A percentile compares a stretch with the other conserved stretches of the same genome.
Conservation (phyloP, 177 flowering plant genomes). For the Telopea speciosissima region DNA sequence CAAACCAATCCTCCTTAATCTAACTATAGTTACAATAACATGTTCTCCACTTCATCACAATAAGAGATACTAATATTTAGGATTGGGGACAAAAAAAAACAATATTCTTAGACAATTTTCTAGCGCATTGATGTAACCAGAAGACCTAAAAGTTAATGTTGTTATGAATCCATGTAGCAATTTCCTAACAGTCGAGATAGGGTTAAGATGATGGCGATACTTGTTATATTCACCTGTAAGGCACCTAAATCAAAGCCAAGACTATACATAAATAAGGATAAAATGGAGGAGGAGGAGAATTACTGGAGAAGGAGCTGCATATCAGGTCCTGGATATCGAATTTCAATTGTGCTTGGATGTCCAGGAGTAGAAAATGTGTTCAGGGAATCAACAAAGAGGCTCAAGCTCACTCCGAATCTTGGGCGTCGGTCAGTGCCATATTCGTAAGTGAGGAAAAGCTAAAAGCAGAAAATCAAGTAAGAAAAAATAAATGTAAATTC, state of each 20-base stretch:
- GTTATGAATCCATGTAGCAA: too few species aligned
- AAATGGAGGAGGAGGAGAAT: not conserved
- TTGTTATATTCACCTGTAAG: too few species aligned
- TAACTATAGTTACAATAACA: too few species aligned
- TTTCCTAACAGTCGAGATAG: too few species aligned
- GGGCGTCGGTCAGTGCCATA: slow-evolving; percentile 72
- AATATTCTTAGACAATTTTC: too few species aligned
- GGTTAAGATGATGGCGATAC: too few species aligned
- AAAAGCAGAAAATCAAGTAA: slow-evolving; percentile 12
- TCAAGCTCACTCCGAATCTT: slow-evolving; percentile 79
- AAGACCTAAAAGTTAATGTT: too few species aligned
- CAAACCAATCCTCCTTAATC: too few species aligned
- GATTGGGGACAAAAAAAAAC: too few species aligned
- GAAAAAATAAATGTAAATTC: not conserved
- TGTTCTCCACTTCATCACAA: too few species aligned
- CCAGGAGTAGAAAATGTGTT: slow-evolving; percentile 78
- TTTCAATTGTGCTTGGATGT: slow-evolving; percentile 44
- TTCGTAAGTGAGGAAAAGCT: slow-evolving; percentile 75
- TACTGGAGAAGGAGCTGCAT: slow-evolving; percentile 96
- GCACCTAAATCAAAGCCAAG: not conserved
- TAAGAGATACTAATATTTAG: too few species aligned
- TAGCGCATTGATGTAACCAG: too few species aligned
- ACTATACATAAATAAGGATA: not conserved
- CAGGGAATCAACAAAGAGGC: slow-evolving; percentile 78
- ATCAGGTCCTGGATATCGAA: slow-evolving; percentile 94